A percentile compares a stretch with the other conserved stretches of the same genome.
Conservation (phyloP, 768 basidiomycete genomes). For the Cytidiella melzeri region DNA sequence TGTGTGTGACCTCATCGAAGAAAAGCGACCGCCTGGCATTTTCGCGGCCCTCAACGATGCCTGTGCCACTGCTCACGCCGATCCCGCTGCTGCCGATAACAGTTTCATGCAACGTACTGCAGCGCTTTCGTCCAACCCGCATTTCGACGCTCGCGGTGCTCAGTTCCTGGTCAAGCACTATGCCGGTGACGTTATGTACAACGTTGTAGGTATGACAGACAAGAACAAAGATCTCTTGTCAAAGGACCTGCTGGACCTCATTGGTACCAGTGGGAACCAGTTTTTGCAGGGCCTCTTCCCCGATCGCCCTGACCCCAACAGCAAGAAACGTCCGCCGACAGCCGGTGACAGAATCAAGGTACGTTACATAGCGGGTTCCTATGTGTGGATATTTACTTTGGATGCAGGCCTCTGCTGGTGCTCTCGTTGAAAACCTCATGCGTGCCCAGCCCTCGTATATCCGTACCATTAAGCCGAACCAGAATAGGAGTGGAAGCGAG, state of each 20-base stretch:
- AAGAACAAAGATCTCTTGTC: conserved; percentile 98
- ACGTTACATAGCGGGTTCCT: conserved; percentile 8
- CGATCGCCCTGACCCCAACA: conserved; percentile 91
- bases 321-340: conserved; percentile 96
- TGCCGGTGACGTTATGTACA: conserved; percentile 98
- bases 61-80: conserved; percentile 98
- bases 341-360: conserved; percentile 98
- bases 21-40: conserved; percentile 91
- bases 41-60: conserved; percentile 98
- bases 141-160: conserved; percentile 90
- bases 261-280: conserved; percentile 70
- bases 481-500: conserved; percentile 88
- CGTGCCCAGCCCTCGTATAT: conserved; percentile 96
- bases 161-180: conserved; percentile 97
- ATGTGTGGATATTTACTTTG: background rate
- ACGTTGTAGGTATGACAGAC: conserved; percentile 96
- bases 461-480: conserved; percentile 98
- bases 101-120: conserved; percentile 93
- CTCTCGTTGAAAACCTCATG: conserved; percentile 97
- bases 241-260: conserved; percentile 90
- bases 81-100: conserved; percentile 92
- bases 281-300: conserved; percentile 90
- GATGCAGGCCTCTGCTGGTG: conserved; percentile 78
- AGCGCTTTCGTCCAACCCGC: conserved; percentile 74
- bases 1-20: conserved; percentile 97